Base-by-base conservation (phyloP, 176 grass and related monocot genomes). In the Calamus simplicifolius region DNA sequence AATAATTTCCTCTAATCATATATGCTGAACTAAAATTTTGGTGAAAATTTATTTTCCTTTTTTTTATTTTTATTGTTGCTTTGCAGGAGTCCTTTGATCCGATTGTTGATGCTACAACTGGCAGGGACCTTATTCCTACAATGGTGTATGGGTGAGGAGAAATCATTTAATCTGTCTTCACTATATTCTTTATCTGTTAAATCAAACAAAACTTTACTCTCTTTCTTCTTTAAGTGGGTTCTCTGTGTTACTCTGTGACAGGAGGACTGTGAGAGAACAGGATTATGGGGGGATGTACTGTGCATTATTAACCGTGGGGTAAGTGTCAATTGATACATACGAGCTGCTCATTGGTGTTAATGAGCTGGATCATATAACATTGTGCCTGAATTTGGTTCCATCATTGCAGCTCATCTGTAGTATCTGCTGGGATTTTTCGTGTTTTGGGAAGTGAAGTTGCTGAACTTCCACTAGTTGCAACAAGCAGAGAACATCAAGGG, bases 201-300 rank as follows among this genome's bases (percentile, higher is more conserved):
- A 67, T 59, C 10, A 27, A 4, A 43, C 35, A 43, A 43, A 2
- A 0, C 13, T 51, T 56, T 50, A 23, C 48, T 27, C 43, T 13
- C 59, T 43, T 13, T 43, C 8, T 43, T 43, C 8, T 35, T 35
- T 35, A 12, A 12, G 2, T 43, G 35, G 13, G 3, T 43, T 43
- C 10, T 61, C 49, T 5, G 35, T 48, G 27, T 60, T 84, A 77
- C 18, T 69, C 58, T 75, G 63, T 85, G 67, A 57, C 73, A 98
- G 93, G 62, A 84, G 84, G 75, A 92, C 75, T 50, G 73, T 81
- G 61, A 77, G 81, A 66, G 87, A 85, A 29, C 79, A 80, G 52
- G 93, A 98, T 80, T 98, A 92, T 78, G 72, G 83, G 31, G 93
- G 93, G 52, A 91, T 98, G 77, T 80, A 87, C 67, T 98, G 93